These are phyloP conservation scores for Schizophyllum amplum DNA, from an alignment of 1,284 basidiomycete species.

Conservation along the genomic window DNA sequence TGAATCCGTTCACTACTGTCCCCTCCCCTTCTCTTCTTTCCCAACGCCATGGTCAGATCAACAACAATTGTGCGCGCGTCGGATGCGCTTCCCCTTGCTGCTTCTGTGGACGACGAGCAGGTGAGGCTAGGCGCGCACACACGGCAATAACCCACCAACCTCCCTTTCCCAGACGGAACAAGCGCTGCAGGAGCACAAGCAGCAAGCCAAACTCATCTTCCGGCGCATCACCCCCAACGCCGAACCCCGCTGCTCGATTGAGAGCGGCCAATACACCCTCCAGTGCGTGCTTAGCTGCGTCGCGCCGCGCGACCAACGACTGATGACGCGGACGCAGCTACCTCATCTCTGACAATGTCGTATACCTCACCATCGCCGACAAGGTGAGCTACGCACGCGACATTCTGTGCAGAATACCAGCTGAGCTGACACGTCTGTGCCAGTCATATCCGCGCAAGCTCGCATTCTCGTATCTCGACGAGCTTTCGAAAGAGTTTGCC, in stretches of 20 bases:
- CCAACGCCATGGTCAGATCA: constrained; percentile 71
- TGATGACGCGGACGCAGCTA: constrained; percentile 55
- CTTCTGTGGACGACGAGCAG: constrained; percentile 93
- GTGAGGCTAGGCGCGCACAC: no score
- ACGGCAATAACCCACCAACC: constrained; percentile 1
- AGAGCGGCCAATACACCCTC: constrained; percentile 88
- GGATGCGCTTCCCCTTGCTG: constrained; percentile 88
- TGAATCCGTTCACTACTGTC: background rate
- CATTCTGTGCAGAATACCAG: background rate
- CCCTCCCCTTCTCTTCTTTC: no score
- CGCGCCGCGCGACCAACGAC: constrained; percentile 8
- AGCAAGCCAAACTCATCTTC: constrained; percentile 96
- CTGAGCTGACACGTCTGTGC: background rate
- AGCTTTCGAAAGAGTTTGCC: constrained; percentile 93
- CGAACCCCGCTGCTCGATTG: constrained; percentile 94
- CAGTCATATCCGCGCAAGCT: constrained; percentile 92
- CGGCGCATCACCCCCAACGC: constrained; percentile 88
- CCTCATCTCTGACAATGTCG: constrained; percentile 87
- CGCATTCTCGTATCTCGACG: constrained; percentile 96
- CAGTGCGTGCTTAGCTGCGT: constrained; percentile 57
- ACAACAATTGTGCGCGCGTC: constrained; percentile 88
- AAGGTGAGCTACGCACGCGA: constrained; percentile 27
- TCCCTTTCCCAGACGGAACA: constrained; percentile 68
- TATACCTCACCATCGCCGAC: constrained; percentile 94
- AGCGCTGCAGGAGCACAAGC: constrained; percentile 93